These are phyloP conservation scores for Hordeum marinum DNA, from an alignment of 176 grass and related monocot genomes.

Conservation along the genomic window DNA sequence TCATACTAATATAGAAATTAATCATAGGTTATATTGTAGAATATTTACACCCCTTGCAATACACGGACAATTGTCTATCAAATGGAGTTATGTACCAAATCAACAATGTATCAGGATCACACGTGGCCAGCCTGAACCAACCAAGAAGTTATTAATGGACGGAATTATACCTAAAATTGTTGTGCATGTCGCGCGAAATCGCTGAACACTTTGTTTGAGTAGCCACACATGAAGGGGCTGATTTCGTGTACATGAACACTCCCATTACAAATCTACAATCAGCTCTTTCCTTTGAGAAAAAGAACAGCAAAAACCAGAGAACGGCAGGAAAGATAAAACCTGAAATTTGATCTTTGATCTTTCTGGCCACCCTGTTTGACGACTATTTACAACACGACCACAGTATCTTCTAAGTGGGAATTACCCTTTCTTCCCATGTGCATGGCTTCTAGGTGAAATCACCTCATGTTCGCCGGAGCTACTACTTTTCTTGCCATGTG, in stretches of 20 bases:
- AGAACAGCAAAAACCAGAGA: background rate
- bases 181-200: background rate
- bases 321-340: background rate
- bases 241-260: conserved; percentile 20
- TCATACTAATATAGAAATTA: too few species aligned
- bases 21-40: too few species aligned
- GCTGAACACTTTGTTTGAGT: conserved; percentile 20
- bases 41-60: too few species aligned
- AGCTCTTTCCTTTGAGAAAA: background rate
- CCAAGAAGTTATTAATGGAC: background rate
- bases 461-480: conserved; percentile 16
- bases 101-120: background rate
- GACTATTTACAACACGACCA: conserved; percentile 10
- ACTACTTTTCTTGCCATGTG: conserved; percentile 36
- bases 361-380: conserved; percentile 23
- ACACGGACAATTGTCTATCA: background rate
- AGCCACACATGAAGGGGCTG: conserved; percentile 35
- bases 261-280: background rate
- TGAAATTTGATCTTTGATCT: conserved; percentile 46
- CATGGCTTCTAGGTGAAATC: conserved; percentile 32
- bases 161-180: background rate
- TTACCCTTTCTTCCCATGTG: conserved; percentile 38
- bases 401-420: background rate
- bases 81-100: background rate
- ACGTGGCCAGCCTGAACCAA: background rate